phyloP scores from a whole-genome alignment of 805 yeast species.

The Cyberlindnera samutprakarnensis region DNA sequence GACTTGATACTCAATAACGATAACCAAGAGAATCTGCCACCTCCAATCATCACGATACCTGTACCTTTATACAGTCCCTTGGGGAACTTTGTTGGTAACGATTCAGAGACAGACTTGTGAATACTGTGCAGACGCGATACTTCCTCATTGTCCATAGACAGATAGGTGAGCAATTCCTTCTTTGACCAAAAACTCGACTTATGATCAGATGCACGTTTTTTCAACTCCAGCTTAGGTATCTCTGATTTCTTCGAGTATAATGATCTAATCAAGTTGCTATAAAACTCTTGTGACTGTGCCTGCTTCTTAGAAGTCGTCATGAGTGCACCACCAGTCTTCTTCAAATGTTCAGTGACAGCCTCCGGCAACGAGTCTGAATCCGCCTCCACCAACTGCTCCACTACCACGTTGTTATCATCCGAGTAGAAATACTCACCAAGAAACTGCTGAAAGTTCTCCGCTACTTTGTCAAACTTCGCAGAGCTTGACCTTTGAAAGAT shows the following conservation, averaged over 20 bases:
- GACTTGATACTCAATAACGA: slow-evolving; percentile 41
- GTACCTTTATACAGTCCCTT: slow-evolving; percentile 10
- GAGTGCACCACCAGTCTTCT: too few species aligned
- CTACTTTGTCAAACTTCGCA: too few species aligned
- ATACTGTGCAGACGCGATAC: slow-evolving; percentile 27
- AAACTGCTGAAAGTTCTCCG: too few species aligned
- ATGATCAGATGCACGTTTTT: slow-evolving; percentile 35
- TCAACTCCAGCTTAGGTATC: slow-evolving; percentile 10
- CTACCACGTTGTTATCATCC: too few species aligned
- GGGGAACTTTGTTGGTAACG: slow-evolving; percentile 35
- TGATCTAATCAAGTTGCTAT: slow-evolving; percentile 5
- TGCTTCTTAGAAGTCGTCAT: too few species aligned
- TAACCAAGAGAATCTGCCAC: slow-evolving; percentile 49
- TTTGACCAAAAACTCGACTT: slow-evolving; percentile 40
- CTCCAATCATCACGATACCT: slow-evolving; percentile 33
- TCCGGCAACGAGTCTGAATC: too few species aligned
- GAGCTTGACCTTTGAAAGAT: too few species aligned
- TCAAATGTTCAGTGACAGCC: too few species aligned
- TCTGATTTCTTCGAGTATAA: slow-evolving; percentile 8
- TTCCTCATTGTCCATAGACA: slow-evolving; percentile 27
- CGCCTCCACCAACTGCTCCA: too few species aligned
- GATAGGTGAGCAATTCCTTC: slow-evolving; percentile 7
- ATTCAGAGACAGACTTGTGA: slow-evolving; percentile 38
- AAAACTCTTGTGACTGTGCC: slow-evolving; percentile 11
- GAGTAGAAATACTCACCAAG: too few species aligned